Conservation (phyloP, 228 moss, liverwort and hornwort genomes). For the Sphagnum magellanicum region DNA sequence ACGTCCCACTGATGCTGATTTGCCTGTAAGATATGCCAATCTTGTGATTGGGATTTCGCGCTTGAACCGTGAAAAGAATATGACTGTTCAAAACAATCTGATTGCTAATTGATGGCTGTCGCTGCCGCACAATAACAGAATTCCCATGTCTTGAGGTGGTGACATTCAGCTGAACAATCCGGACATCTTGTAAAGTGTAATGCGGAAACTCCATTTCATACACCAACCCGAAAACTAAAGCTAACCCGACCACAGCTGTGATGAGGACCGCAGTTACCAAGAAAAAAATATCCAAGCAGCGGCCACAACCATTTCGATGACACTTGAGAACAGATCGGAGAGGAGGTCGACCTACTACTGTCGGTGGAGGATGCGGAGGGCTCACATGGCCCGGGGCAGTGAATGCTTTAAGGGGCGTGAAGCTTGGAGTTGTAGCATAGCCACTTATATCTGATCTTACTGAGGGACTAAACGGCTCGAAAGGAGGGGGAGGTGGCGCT, state of each 20-base stretch:
- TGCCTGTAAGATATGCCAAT: slow-evolving; percentile 36
- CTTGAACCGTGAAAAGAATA: slow-evolving; percentile 27
- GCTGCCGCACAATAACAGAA: slow-evolving; percentile 3
- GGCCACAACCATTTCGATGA: slow-evolving; percentile 18
- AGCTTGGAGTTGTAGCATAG: too few species aligned
- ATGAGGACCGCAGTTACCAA: slow-evolving; percentile 23
- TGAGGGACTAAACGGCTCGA: too few species aligned
- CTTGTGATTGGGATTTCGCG: slow-evolving; percentile 35
- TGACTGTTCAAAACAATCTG: slow-evolving; percentile 22
- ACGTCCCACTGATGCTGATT: slow-evolving; percentile 24
- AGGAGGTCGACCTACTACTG: slow-evolving; percentile 42
- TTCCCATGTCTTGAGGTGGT: background rate
- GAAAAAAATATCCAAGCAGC: slow-evolving; percentile 21
- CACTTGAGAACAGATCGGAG: slow-evolving; percentile 8
- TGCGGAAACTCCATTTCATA: slow-evolving; percentile 34
- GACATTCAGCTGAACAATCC: slow-evolving; percentile 35
- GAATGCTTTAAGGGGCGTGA: slow-evolving; percentile 23
- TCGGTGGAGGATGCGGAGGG: slow-evolving; percentile 37
- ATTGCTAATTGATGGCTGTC: too few species aligned
- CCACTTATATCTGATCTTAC: too few species aligned
- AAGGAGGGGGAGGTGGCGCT: too few species aligned
- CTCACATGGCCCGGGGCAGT: slow-evolving; percentile 36
- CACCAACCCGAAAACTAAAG: slow-evolving; percentile 32
- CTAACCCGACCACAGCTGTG: slow-evolving; percentile 26
- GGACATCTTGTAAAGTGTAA: slow-evolving; percentile 40